A percentile compares a stretch with the other conserved stretches of the same genome.
These are phyloP conservation scores for Xenosphaeropsis pyriputrescens DNA, from an alignment of 2,329 filamentous ascomycete genomes.

Conservation along the genomic window DNA sequence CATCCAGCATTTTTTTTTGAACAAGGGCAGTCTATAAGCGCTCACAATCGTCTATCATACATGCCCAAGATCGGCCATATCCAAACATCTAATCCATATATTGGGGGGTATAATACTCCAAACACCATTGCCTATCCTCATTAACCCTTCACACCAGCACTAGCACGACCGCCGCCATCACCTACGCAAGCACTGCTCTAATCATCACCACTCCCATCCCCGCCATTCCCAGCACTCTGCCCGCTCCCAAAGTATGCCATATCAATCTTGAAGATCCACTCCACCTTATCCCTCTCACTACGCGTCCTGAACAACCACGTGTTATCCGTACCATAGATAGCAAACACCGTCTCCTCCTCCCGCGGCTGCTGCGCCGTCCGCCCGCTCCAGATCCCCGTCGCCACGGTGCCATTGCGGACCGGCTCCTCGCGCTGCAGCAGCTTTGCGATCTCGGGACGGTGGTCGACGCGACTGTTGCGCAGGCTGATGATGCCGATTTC, in stretches of 20 bases:
- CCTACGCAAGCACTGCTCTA: too few species aligned
- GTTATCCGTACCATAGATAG: constrained; percentile 86
- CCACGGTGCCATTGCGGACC: constrained; percentile 11
- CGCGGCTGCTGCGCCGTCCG: constrained; percentile 8
- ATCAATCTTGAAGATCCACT: constrained; percentile 94
- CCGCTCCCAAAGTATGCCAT: constrained; percentile 30
- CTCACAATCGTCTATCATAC: too few species aligned
- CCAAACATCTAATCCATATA: too few species aligned
- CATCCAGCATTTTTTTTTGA: too few species aligned
- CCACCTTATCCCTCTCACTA: constrained; percentile 82
- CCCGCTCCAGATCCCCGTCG: constrained; percentile 9
- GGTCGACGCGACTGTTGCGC: constrained; percentile 80
- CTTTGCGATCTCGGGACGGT: constrained; percentile 73
- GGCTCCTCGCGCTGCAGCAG: constrained; percentile 36
- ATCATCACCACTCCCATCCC: constrained; percentile 2
- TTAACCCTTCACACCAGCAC: too few species aligned
- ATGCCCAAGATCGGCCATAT: too few species aligned
- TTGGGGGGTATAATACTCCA: too few species aligned
- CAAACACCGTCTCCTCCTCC: constrained; percentile 49
- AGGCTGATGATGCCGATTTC: constrained; percentile 84
- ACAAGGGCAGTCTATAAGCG: too few species aligned
- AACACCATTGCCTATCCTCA: too few species aligned
- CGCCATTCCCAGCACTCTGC: constrained; percentile 4
- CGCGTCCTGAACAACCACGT: constrained; percentile 89
- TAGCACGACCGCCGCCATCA: too few species aligned